Conservation (phyloP, 768 basidiomycete genomes). For the Psilocybe sp. region DNA sequence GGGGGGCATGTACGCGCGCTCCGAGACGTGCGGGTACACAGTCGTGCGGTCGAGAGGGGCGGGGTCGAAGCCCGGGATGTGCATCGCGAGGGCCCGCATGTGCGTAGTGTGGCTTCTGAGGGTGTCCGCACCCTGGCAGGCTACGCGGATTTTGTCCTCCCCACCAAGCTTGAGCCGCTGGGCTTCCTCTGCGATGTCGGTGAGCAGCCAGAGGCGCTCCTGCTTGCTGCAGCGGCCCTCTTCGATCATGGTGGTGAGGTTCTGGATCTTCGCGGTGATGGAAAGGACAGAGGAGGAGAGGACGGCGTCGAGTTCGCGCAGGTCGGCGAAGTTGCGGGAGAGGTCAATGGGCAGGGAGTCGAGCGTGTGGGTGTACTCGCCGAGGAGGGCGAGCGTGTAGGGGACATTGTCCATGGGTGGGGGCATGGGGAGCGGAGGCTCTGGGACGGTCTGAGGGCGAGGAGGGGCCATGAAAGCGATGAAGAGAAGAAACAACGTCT, state of each 20-base stretch:
- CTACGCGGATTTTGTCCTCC: constrained; percentile 97
- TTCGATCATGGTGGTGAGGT: constrained; percentile 76
- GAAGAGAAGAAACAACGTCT: constrained; percentile 5
- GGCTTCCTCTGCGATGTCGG: constrained; percentile 94
- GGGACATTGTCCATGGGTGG: constrained; percentile 32
- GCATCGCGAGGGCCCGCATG: constrained; percentile 58
- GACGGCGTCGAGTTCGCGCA: constrained; percentile 98
- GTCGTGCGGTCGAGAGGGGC: constrained; percentile 59
- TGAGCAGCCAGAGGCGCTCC: constrained; percentile 81
- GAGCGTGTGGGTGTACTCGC: constrained; percentile 88
- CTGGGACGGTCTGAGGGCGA: constrained; percentile 1
- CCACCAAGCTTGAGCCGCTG: constrained; percentile 87
- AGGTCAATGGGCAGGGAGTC: constrained; percentile 93
- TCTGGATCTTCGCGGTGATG: constrained; percentile 77
- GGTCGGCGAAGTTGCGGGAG: constrained; percentile 91
- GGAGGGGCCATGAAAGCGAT: background rate
- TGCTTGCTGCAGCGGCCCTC: constrained; percentile 54
- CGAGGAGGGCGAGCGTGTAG: constrained; percentile 67
- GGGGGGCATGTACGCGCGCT: constrained; percentile 64
- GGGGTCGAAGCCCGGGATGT: constrained; percentile 62
- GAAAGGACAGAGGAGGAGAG: constrained; percentile 82
- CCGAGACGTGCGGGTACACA: constrained; percentile 72
- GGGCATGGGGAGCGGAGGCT: constrained; percentile 5
- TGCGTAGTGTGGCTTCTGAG: constrained; percentile 66
- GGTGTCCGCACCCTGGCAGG: constrained; percentile 86